These are phyloP conservation scores for Suillus hirtellus DNA, from an alignment of 768 basidiomycete species.

Conservation along the genomic window DNA sequence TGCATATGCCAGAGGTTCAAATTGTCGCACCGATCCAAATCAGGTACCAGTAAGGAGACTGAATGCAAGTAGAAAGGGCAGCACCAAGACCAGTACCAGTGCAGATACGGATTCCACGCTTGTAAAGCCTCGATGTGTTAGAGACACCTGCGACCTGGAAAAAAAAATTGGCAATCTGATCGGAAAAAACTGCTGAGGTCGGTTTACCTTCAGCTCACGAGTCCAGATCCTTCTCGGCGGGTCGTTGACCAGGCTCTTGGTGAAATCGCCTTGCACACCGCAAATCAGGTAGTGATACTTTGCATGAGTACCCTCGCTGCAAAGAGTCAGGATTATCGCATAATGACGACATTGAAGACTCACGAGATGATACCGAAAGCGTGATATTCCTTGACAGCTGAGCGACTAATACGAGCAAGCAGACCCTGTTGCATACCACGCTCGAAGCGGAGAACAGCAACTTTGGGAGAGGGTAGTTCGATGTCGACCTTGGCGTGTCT, in stretches of 20 bases:
- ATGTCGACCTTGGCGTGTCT: conserved; percentile 73
- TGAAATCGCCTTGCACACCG: conserved; percentile 83
- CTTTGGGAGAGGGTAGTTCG: conserved; percentile 80
- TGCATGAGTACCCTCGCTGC: conserved; percentile 68
- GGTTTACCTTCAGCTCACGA: conserved; percentile 68
- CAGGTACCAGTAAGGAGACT: conserved; percentile 74
- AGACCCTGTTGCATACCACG: conserved; percentile 86
- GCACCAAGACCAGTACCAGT: conserved; percentile 83
- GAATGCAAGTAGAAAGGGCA: conserved; percentile 76
- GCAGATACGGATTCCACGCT: conserved; percentile 77
- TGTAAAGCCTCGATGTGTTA: conserved; percentile 79
- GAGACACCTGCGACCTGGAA: conserved; percentile 73
- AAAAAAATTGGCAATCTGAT: conserved; percentile 3
- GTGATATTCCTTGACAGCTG: conserved; percentile 78
- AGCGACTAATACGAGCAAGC: conserved; percentile 70
- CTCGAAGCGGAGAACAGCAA: conserved; percentile 75
- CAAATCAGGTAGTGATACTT: conserved; percentile 82
- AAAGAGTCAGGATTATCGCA: conserved; percentile 14
- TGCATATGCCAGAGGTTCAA: conserved; percentile 6
- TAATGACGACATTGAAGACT: conserved; percentile 22
- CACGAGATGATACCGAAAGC: conserved; percentile 80
- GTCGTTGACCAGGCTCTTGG: conserved; percentile 64
- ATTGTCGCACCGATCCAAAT: conserved; percentile 67
- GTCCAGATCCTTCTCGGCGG: conserved; percentile 77
- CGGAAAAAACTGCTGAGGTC: conserved; percentile 8